Conservation (phyloP, 148 eudicot species). For the Heliamphora exappendiculata region DNA sequence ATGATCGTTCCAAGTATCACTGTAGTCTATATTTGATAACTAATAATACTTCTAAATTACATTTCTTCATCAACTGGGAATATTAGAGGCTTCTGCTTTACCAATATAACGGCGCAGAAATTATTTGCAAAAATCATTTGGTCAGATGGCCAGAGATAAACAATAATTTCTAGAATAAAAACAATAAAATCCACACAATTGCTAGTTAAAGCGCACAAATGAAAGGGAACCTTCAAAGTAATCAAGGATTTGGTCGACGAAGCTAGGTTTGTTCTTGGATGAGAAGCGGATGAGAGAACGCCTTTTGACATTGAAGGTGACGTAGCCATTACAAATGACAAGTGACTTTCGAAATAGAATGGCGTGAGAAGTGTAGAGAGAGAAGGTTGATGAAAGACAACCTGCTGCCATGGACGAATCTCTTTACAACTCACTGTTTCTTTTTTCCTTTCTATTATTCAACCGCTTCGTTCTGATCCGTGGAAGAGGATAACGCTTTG, state of each 20-base stretch:
- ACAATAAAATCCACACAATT: background rate
- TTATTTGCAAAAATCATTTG: background rate
- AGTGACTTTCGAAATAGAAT: background rate
- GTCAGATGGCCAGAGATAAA: background rate
- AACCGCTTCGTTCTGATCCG: conserved; percentile 1
- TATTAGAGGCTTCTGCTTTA: too few species aligned
- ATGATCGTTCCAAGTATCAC: too few species aligned
- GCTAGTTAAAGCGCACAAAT: background rate
- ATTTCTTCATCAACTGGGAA: too few species aligned
- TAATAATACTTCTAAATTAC: too few species aligned
- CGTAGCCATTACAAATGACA: background rate
- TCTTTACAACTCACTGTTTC: background rate
- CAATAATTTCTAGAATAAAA: background rate
- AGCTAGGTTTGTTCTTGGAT: conserved; percentile 60
- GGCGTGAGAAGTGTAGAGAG: conserved; percentile 5
- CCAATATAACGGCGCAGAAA: background rate
- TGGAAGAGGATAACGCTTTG: conserved; percentile 1
- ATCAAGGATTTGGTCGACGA: conserved; percentile 88
- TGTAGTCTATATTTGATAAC: too few species aligned
- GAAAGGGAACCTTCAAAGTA: conserved; percentile 70
- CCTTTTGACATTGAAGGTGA: background rate
- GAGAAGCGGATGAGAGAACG: conserved; percentile 32
- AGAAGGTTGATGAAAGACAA: conserved; percentile 13
- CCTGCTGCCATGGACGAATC: conserved; percentile 15
- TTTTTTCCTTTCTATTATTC: background rate